Evolutionary conservation across 2,329 filamentous ascomycete genomes (phyloP).

Genomic region (Colletotrichum eleusines): DNA sequence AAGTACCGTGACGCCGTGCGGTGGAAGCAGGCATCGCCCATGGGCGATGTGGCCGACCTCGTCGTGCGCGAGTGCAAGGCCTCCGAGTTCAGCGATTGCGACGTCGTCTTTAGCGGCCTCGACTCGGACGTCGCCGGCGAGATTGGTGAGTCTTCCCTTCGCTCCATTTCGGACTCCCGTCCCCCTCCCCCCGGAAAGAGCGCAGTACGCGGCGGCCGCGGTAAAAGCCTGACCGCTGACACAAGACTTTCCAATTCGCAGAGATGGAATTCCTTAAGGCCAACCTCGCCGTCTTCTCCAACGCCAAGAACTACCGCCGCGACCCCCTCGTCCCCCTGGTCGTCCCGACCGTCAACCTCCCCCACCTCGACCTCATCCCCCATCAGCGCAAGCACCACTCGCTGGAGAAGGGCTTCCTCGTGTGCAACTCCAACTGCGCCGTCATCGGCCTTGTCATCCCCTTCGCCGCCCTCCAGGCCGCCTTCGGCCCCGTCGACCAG

Average conservation of each 20-base stretch:
- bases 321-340: constrained; percentile 92
- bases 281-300: constrained; percentile 93
- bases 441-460: constrained; percentile 97
- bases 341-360: constrained; percentile 93
- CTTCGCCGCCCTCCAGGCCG: constrained; percentile 87
- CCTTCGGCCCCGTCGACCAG: constrained; percentile 84
- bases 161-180: background rate
- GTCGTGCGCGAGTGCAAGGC: constrained; percentile 88
- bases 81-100: constrained; percentile 87
- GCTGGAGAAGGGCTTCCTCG: constrained; percentile 87
- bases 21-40: constrained; percentile 93
- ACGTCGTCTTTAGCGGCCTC: constrained; percentile 91
- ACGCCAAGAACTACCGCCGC: constrained; percentile 96
- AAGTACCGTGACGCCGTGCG: constrained; percentile 93
- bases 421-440: constrained; percentile 98
- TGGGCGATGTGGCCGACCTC: constrained; percentile 83
- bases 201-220: background rate
- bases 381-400: constrained; percentile 82
- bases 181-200: background rate
- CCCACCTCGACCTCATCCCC: constrained; percentile 88
- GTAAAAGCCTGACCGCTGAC: constrained; percentile 17
- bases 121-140: constrained; percentile 94
- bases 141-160: constrained; percentile 71
- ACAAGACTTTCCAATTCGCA: constrained; percentile 50
- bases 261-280: constrained; percentile 92